Base-by-base conservation (phyloP, 2,329 filamentous ascomycete genomes). In the Aspergillus neotritici region DNA sequence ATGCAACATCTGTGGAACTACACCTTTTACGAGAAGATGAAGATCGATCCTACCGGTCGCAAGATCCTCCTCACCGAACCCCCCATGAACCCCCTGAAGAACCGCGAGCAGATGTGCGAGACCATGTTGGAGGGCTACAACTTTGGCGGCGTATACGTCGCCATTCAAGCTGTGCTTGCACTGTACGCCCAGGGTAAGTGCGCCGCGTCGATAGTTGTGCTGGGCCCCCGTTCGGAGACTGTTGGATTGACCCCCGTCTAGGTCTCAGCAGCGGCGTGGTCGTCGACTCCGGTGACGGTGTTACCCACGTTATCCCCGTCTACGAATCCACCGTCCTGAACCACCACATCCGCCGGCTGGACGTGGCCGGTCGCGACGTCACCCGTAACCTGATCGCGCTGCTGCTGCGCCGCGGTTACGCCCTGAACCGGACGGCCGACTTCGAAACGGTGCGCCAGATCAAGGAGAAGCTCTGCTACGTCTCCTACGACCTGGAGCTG, bases 1-100 rank as follows among this genome's bases (percentile, higher is more conserved):
- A 98, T 98, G 93, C 87, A 95, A 75, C 91, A 97, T 65, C 83
- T 98, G 43, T 98, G 93, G 93, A 91, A 98, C 73, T 97, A 94
- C 69, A 98, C 93, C 16, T 98, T 98, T 69, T 84, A 80, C 70
- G 91, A 98, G 68, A 97, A 97, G 80, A 87, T 98, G 80, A 82
- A 89, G 69, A 76, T 98, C 56, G 87, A 97, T 66, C 82, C 93
- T 2, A 81, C 80, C 15, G 91, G 88, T 54, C 88, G 90, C 70
- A 98, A 98, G 79, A 97, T 98, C 67, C 80, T 98, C 52, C 79
- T 97, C 56, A 97, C 91, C 36, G 93, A 98, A 71, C 91, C 93
- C 30, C 93, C 93, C 12, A 93, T 97, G 86, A 97, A 98, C 71
- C 93, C 93, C 36, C 77, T 97, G 48, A 90, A 84, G 77, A 98